Conservation (phyloP, 2,329 filamentous ascomycete genomes). For the Tolypocladium album region DNA sequence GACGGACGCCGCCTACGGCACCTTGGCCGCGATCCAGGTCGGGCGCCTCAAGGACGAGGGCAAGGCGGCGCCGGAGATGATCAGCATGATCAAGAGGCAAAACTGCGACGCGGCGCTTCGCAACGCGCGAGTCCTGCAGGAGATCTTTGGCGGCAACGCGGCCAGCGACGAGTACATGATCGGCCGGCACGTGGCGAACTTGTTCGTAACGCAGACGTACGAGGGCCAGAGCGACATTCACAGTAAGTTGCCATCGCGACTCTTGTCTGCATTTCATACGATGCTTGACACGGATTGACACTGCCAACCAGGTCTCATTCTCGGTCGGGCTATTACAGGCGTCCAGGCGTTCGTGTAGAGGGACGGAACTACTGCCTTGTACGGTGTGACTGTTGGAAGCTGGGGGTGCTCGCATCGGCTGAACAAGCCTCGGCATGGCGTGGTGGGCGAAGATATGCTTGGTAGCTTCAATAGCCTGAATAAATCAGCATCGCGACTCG, state of each 20-base stretch:
- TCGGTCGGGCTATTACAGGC: slow-evolving; percentile 60
- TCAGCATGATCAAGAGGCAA: slow-evolving; percentile 90
- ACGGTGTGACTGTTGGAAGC: slow-evolving; percentile 2
- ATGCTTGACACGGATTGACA: not conserved
- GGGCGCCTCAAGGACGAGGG: slow-evolving; percentile 88
- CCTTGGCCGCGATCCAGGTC: slow-evolving; percentile 83
- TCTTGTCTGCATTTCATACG: not conserved
- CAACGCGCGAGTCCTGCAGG: slow-evolving; percentile 74
- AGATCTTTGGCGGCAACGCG: slow-evolving; percentile 97
- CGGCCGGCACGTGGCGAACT: slow-evolving; percentile 85
- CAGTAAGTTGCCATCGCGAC: slow-evolving; percentile 43
- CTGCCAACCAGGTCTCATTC: slow-evolving; percentile 47
- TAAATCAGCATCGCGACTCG: not conserved
- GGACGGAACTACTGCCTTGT: too few relatives aligned
- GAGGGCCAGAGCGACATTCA: slow-evolving; percentile 98
- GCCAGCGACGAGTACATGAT: slow-evolving; percentile 96
- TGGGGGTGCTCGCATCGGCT: not conserved
- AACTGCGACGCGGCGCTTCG: slow-evolving; percentile 86
- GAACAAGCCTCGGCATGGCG: not conserved
- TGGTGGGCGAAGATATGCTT: not conserved
- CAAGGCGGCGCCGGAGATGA: slow-evolving; percentile 87
- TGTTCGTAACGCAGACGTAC: slow-evolving; percentile 97
- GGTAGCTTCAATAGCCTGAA: not conserved
- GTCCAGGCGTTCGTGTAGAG: slow-evolving; percentile 66
- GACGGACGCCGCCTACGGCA: slow-evolving; percentile 85